These are phyloP conservation scores for Heliamphora exappendiculata DNA, from an alignment of 148 eudicot genomes.

Conservation along the genomic window DNA sequence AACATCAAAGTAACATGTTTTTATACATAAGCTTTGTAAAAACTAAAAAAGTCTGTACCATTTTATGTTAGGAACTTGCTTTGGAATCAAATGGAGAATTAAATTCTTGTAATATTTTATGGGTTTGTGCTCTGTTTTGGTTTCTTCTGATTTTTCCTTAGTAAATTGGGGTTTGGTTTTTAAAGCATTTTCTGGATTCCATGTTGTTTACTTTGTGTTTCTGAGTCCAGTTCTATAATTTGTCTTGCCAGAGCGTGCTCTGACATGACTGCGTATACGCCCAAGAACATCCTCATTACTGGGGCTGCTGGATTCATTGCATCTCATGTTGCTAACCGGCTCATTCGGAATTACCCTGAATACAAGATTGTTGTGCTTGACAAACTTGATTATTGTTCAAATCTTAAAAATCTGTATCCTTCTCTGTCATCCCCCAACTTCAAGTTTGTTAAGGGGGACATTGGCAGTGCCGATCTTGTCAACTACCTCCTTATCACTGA, in stretches of 20 bases:
- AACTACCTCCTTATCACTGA: slow-evolving; percentile 60
- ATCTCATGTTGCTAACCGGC: slow-evolving; percentile 59
- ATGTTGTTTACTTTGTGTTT: not conserved
- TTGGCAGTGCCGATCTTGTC: slow-evolving; percentile 61
- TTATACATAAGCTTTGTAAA: not conserved
- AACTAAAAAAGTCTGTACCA: not conserved
- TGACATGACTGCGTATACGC: slow-evolving; percentile 34
- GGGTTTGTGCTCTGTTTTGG: not conserved
- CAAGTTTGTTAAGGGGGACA: slow-evolving; percentile 69
- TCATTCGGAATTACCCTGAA: slow-evolving; percentile 41
- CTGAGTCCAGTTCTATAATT: slow-evolving; percentile 12
- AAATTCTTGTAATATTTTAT: not conserved
- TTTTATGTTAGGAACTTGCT: not conserved
- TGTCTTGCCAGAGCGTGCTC: slow-evolving; percentile 12
- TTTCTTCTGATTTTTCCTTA: not conserved
- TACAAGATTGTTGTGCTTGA: slow-evolving; percentile 71
- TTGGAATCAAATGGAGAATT: not conserved
- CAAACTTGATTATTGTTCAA: slow-evolving; percentile 68
- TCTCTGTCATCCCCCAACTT: slow-evolving; percentile 51
- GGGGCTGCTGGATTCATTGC: slow-evolving; percentile 71
- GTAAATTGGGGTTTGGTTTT: not conserved
- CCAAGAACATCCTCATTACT: slow-evolving; percentile 56
- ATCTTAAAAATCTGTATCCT: slow-evolving; percentile 51
- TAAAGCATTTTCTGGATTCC: not conserved
- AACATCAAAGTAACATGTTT: not conserved